phyloP scores from a whole-genome alignment of 371 early-diverging fungal genomes.

The Rhizomucor miehei region DNA sequence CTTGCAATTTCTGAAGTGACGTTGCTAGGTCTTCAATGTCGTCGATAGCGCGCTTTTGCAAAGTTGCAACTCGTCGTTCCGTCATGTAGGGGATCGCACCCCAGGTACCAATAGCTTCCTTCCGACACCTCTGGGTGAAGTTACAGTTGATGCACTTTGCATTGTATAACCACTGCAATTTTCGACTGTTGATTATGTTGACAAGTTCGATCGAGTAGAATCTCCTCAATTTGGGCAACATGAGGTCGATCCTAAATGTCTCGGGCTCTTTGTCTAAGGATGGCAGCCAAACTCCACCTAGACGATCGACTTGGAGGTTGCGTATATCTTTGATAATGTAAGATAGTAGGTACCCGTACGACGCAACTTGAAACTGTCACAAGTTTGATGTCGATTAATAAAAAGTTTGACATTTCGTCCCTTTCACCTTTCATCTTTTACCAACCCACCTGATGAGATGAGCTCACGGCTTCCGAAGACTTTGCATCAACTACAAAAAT shows the following conservation, averaged over 20 bases:
- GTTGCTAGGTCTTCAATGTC: conserved; percentile 47
- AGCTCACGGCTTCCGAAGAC: conserved; percentile 36
- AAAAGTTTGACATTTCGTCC: neutral
- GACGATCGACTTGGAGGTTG: conserved; percentile 35
- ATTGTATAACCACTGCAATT: conserved; percentile 41
- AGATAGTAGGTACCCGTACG: conserved; percentile 44
- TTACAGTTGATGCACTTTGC: conserved; percentile 41
- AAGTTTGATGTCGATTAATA: too few relatives aligned
- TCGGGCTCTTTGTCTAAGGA: conserved; percentile 21
- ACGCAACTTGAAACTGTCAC: conserved; percentile 48
- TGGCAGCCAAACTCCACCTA: conserved; percentile 51
- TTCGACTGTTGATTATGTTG: conserved; percentile 19
- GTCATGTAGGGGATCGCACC: conserved; percentile 33
- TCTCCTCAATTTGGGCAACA: conserved; percentile 35
- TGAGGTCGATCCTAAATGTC: conserved; percentile 43
- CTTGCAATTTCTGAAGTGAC: conserved; percentile 4
- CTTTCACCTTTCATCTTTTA: neutral
- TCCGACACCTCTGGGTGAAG: conserved; percentile 33
- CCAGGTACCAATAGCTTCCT: conserved; percentile 33
- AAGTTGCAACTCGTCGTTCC: conserved; percentile 18
- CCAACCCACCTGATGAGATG: conserved; percentile 50
- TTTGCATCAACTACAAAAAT: conserved; percentile 54
- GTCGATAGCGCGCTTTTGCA: neutral
- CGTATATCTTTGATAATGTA: conserved; percentile 38
- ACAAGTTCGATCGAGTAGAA: conserved; percentile 39